Base-by-base conservation (phyloP, 768 basidiomycete genomes). In the Leccinum arenicola region DNA sequence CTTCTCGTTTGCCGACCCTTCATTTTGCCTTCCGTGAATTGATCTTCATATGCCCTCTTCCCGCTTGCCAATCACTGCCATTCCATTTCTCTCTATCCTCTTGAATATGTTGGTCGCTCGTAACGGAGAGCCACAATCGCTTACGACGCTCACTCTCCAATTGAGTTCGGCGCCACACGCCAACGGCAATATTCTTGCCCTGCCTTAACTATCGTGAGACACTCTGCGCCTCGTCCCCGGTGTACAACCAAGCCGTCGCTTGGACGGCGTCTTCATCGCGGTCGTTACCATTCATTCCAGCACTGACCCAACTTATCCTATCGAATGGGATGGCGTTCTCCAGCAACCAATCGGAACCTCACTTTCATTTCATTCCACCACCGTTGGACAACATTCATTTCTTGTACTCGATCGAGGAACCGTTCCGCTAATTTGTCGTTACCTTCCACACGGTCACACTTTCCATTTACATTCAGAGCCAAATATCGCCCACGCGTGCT, bases 31-130 rank as follows among this genome's bases (percentile, higher is more conserved):
- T 23, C 25, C 3, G 31, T 48, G 2, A 33, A 57, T 11, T 15
- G 19, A 4, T 23, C 3, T 11, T 35, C 33, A 52, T 19, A n/a
- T 33, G 14, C 4, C 17, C n/a, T 50, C 25, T 50, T 52, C 19
- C 15, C 15, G 17, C 4, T 33, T 33, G n/a, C 48, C 9, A 29
- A 10, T 3, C 54, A 50, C 21, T 35, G 17, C 17, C 11, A 11
- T 11, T 59, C 35, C 62, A 52, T 64, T 61, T 43, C 27, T 47
- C 38, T 65, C 17, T 38, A 45, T 36, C 50, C 63, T 64, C 56
- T 40, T 62, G 25, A n/a, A 21, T 21, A 59, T 8, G 35, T 63
- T 3, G 25, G 19, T 33, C 27, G 2, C n/a, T 17, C 9, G 27
- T 50, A 11, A 31, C 4, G 9, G 47, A 48, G 21, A 25, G 23